Conservation (phyloP, 495 filamentous ascomycete genomes). For the Lasiosphaeria miniovina region DNA sequence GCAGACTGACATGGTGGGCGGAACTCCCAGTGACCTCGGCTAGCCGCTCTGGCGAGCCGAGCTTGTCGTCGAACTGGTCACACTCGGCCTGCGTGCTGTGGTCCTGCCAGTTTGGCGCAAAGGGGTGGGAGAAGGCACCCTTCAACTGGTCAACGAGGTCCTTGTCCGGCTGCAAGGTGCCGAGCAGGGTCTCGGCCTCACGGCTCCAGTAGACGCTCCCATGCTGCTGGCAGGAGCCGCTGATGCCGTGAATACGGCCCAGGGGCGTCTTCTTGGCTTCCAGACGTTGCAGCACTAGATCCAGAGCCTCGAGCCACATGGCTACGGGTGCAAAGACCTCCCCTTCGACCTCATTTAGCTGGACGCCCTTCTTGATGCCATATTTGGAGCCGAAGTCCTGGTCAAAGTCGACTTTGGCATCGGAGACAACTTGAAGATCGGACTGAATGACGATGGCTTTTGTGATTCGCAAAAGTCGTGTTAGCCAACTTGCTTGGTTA, state of each 20-base stretch:
- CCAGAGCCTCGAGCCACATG: constrained; percentile 90
- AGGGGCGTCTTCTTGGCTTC: constrained; percentile 75
- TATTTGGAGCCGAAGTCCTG: constrained; percentile 72
- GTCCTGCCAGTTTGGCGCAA: constrained; percentile 97
- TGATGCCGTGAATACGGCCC: constrained; percentile 72
- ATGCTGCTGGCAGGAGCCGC: constrained; percentile 93
- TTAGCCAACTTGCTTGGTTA: neutral
- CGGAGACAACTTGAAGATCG: constrained; percentile 68
- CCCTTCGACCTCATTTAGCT: constrained; percentile 71
- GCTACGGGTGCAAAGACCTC: constrained; percentile 92
- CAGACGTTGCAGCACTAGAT: constrained; percentile 74
- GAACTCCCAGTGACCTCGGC: constrained; percentile 83
- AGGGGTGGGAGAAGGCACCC: constrained; percentile 76
- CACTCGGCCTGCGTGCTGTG: constrained; percentile 89
- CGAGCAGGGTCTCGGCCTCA: constrained; percentile 65
- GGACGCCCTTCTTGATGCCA: constrained; percentile 82
- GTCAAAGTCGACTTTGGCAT: constrained; percentile 75
- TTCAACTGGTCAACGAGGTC: constrained; percentile 65
- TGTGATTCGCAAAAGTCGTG: neutral
- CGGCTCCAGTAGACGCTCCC: constrained; percentile 88
- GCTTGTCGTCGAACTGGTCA: constrained; percentile 72
- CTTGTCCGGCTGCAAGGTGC: constrained; percentile 55
- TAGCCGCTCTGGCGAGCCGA: constrained; percentile 63
- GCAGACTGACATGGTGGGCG: constrained; percentile 77
- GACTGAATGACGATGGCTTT: constrained; percentile 75